Conservation (phyloP, 768 basidiomycete species). For the Amanita molliuscula region DNA sequence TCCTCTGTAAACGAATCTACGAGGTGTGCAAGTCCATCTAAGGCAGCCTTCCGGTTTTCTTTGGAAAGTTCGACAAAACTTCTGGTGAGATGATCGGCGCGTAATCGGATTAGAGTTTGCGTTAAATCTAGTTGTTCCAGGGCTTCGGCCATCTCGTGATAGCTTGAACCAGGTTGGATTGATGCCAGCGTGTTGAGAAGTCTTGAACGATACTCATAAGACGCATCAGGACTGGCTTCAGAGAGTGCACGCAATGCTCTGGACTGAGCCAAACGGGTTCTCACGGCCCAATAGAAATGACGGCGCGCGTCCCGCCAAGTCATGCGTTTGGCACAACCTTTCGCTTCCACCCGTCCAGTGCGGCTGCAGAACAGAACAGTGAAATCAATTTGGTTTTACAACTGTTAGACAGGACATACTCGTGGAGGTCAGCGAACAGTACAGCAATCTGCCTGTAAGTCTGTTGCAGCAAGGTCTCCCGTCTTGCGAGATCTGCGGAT, state of each 20-base stretch:
- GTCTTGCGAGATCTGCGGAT: conserved; percentile 52
- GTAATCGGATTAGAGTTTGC: conserved; percentile 51
- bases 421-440: conserved; percentile 93
- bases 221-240: conserved; percentile 62
- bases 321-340: conserved; percentile 81
- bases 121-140: conserved; percentile 66
- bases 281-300: conserved; percentile 89
- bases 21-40: conserved; percentile 64
- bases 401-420: conserved; percentile 41
- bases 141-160: conserved; percentile 49
- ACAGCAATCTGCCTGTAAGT: conserved; percentile 92
- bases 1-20: conserved; percentile 67
- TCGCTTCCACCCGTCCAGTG: conserved; percentile 93
- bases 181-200: conserved; percentile 55
- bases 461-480: conserved; percentile 77
- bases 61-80: conserved; percentile 58
- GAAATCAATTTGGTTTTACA: conserved; percentile 4
- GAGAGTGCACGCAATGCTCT: conserved; percentile 51
- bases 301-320: conserved; percentile 87
- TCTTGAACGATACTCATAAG: conserved; percentile 53
- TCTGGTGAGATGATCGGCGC: conserved; percentile 57
- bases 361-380: conserved; percentile 44
- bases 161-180: conserved; percentile 39
- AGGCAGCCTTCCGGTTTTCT: conserved; percentile 66
- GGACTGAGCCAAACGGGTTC: conserved; percentile 69